Evolutionary conservation across 805 yeast genomes (phyloP), one percentile per base, ranked within the genome.

Genomic region (Yarrowia osloensis): DNA sequence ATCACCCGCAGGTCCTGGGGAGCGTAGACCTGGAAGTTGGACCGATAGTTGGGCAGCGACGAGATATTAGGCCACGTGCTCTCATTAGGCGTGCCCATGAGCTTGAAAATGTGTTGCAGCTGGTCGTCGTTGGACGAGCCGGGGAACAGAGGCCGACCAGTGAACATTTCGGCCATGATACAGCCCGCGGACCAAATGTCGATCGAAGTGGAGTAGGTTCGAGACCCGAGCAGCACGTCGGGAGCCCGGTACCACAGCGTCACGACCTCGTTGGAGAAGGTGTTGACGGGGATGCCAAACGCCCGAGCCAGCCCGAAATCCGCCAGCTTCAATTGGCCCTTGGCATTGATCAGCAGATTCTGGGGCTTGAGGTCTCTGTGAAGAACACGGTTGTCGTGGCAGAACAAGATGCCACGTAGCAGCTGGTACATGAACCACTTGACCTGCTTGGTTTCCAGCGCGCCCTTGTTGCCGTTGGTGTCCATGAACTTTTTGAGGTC

Each of bases 141-240:
- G 22, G 98, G 97, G 78, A 95, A 95, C 63, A 95, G 81, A 0
- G 99, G 98, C 74, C 94, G 88, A 35, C 99, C 97, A n/a, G 97
- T 90, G 74, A 95, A 89, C 98, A 95, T 94, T 75, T 95, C 99
- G 2, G 98, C 98, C 76, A 95, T 85, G 66, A 95, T 95, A 79
- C 99, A 95, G 17, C 99, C 99, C 17, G 97, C 96, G 19, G 97
- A 91, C 99, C 99, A 95, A 80, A 95, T 91, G 76, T 95, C 99
- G 69, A 95, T 96, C 9, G 97, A 93, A 0, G 99, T 95, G 54
- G 97, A 90, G 78, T 95, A 95, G 67, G 96, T 94, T 72, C 97
- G 86, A 2, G 97, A 91, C 2, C 99, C 99, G 74, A 95, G 82
- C 65, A 95, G 81, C 33, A 95, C 98, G 76, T 94, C 99, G 0